These are phyloP conservation scores for Strigomonas culicis DNA, from an alignment of 208 protist genomes.

Conservation along the genomic window DNA sequence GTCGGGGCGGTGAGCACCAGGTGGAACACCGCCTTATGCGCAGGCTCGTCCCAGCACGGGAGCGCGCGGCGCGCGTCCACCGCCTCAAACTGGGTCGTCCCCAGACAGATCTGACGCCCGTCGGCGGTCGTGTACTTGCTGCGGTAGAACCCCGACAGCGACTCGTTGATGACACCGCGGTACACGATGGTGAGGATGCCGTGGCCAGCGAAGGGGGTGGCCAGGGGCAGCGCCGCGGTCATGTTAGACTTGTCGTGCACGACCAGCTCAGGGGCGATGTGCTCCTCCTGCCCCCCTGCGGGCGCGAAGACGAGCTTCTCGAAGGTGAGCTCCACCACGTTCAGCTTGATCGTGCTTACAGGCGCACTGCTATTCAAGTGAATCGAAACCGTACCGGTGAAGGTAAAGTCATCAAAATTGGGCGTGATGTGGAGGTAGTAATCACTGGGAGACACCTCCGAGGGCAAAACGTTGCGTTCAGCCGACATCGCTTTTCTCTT, in stretches of 20 bases:
- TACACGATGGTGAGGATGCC: constrained; percentile 74
- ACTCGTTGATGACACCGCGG: constrained; percentile 89
- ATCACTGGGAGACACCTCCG: constrained; percentile 37
- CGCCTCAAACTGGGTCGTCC: constrained; percentile 92
- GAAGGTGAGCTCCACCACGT: constrained; percentile 57
- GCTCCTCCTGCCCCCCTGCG: background rate
- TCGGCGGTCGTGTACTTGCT: constrained; percentile 76
- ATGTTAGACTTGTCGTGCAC: constrained; percentile 26
- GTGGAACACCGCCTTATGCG: constrained; percentile 92
- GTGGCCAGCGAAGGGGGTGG: constrained; percentile 18
- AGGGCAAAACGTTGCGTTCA: constrained; percentile 52
- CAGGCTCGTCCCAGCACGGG: constrained; percentile 96
- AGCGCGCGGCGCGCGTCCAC: constrained; percentile 91
- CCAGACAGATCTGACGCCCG: constrained; percentile 57
- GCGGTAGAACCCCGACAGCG: constrained; percentile 92
- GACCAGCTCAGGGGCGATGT: constrained; percentile 13
- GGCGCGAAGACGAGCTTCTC: background rate
- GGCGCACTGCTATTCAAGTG: constrained; percentile 18
- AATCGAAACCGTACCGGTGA: constrained; percentile 56
- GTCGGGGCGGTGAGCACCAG: constrained; percentile 78
- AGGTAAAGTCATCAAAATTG: constrained; percentile 67
- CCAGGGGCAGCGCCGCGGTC: constrained; percentile 31
- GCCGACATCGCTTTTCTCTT: constrained; percentile 14
- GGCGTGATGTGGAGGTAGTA: constrained; percentile 59
- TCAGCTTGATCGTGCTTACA: constrained; percentile 51